Percentiles rank a stretch among this genome's conserved stretches.
phyloP scores from a whole-genome alignment of 164 flowering plant species.

The Tetracentron sinense region DNA sequence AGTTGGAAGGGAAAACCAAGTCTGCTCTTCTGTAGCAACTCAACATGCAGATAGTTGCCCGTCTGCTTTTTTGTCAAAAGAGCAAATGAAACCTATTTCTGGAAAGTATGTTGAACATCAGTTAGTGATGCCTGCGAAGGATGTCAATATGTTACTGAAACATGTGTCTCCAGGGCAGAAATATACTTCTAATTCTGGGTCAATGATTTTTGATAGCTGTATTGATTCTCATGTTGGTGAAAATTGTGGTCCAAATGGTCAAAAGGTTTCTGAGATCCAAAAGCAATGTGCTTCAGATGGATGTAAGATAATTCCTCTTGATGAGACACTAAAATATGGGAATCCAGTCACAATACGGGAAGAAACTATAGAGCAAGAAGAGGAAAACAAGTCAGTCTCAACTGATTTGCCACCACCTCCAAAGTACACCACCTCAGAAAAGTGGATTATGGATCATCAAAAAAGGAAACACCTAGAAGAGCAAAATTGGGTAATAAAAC shows the following conservation, averaged over 20 bases:
- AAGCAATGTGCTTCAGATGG: conserved; percentile 25
- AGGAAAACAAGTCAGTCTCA: conserved; percentile 32
- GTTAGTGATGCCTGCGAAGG: conserved; percentile 22
- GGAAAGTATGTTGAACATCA: conserved; percentile 33
- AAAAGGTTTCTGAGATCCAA: conserved; percentile 24
- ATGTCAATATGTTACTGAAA: conserved; percentile 24
- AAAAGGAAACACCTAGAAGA: conserved; percentile 56
- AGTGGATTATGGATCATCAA: conserved; percentile 76
- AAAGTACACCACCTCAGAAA: conserved; percentile 73
- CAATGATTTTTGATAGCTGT: conserved; percentile 7
- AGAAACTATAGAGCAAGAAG: conserved; percentile 34
- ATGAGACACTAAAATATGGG: conserved; percentile 13
- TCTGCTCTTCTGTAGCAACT: conserved; percentile 28
- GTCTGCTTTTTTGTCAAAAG: conserved; percentile 26
- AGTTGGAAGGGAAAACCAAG: conserved; percentile 28
- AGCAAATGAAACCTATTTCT: conserved; percentile 36
- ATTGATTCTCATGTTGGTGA: conserved; percentile 8
- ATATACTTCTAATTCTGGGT: conserved; percentile 5
- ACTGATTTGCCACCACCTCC: conserved; percentile 49
- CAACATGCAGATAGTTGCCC: conserved; percentile 27
- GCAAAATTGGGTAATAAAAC: conserved; percentile 59
- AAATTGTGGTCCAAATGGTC: conserved; percentile 18
- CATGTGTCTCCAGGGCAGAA: conserved; percentile 34
- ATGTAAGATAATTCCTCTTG: conserved; percentile 19
- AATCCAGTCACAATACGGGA: conserved; percentile 16